These are phyloP conservation scores for Gliomastix tumulicola DNA, from an alignment of 2,329 filamentous ascomycete species.

Conservation along the genomic window DNA sequence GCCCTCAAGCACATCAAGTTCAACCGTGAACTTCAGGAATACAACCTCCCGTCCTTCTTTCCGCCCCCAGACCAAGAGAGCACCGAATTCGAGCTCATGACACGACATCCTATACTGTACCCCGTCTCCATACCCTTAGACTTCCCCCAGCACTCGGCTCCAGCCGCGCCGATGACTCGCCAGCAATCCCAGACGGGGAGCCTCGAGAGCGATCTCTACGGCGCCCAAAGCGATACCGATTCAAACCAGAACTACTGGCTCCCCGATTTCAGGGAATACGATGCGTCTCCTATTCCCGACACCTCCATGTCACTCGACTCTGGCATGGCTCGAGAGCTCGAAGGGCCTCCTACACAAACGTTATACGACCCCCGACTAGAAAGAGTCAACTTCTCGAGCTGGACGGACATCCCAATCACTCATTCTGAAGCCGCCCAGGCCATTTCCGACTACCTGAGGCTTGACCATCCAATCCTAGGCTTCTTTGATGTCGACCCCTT, in stretches of 20 bases:
- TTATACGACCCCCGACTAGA: not conserved
- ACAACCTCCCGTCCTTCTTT: not conserved
- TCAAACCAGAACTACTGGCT: no score
- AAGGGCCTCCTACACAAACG: no score
- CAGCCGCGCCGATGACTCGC: no score
- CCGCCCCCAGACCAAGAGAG: constrained; percentile 5
- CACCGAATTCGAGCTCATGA: constrained; percentile 8
- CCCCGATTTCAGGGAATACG: no score
- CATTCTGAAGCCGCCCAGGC: constrained; percentile 3
- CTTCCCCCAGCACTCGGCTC: not conserved
- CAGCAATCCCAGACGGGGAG: no score
- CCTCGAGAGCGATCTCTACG: not conserved
- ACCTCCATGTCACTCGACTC: no score
- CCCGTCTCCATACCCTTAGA: constrained; percentile 5
- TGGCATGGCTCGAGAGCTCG: no score
- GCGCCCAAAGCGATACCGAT: not conserved
- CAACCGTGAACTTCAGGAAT: not conserved
- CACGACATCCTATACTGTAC: constrained; percentile 4
- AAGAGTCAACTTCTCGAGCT: constrained; percentile 2
- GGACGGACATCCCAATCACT: constrained; percentile 3
- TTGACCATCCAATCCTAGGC: constrained; percentile 27
- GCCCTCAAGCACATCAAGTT: constrained; percentile 1
- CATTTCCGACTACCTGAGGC: constrained; percentile 24
- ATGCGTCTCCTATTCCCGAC: not conserved
- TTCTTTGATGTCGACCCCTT: constrained; percentile 25